Conservation (phyloP, 164 flowering plant species). For the Macadamia tetraphylla region DNA sequence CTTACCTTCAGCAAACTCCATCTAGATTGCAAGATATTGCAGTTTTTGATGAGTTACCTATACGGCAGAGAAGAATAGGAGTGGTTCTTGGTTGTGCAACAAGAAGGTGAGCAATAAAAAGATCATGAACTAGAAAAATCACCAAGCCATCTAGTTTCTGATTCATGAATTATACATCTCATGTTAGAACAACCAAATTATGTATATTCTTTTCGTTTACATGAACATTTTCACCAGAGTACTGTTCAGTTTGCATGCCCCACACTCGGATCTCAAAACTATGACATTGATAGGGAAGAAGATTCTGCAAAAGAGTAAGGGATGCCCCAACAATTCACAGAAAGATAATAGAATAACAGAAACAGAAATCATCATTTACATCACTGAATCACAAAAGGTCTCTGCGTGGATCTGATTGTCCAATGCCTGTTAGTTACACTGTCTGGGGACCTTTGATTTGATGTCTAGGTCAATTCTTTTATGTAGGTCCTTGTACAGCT, state of each 20-base stretch:
- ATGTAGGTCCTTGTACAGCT: background rate
- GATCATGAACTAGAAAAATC: background rate
- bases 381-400: background rate
- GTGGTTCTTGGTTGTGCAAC: background rate
- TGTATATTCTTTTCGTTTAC: background rate
- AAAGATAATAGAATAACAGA: constrained; percentile 2
- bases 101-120: background rate
- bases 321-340: background rate
- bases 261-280: constrained; percentile 1
- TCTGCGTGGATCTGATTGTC: background rate
- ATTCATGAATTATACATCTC: background rate
- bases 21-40: background rate
- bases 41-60: background rate
- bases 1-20: too few species aligned
- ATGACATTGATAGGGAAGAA: background rate
- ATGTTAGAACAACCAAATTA: background rate
- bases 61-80: too few species aligned
- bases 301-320: constrained; percentile 1
- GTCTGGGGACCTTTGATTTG: background rate
- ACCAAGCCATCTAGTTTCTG: background rate
- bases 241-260: background rate
- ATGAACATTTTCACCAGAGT: background rate
- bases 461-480: background rate
- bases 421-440: background rate
- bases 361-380: constrained; percentile 10